These are phyloP conservation scores for Mortierella sp. DNA, from an alignment of 371 early-diverging fungal species.

Conservation along the genomic window DNA sequence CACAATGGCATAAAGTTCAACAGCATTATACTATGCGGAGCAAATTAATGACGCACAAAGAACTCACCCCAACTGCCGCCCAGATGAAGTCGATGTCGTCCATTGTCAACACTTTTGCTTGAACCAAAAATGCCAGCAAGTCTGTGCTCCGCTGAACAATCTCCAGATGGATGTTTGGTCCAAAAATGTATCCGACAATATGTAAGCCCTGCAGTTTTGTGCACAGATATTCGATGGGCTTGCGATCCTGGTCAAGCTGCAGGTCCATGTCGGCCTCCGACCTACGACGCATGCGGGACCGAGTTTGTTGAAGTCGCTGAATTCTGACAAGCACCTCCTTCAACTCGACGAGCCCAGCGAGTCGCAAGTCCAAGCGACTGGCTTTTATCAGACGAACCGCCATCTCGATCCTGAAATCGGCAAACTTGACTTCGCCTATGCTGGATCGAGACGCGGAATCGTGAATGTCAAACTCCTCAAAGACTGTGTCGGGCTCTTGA, in stretches of 20 bases:
- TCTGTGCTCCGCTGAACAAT: constrained; percentile 62
- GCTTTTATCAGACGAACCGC: constrained; percentile 60
- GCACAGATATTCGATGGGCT: constrained; percentile 55
- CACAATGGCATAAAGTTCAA: too few relatives aligned
- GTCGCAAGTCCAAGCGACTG: constrained; percentile 58
- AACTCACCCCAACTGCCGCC: constrained; percentile 58
- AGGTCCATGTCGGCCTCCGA: constrained; percentile 54
- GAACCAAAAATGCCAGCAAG: constrained; percentile 57
- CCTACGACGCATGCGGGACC: constrained; percentile 47
- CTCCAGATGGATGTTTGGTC: constrained; percentile 64
- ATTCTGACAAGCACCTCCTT: constrained; percentile 60
- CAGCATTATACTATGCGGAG: background rate
- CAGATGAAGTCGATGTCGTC: constrained; percentile 63
- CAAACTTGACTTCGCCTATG: constrained; percentile 56
- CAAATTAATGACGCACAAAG: background rate
- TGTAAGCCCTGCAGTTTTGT: constrained; percentile 47
- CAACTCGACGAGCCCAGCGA: constrained; percentile 59
- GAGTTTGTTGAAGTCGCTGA: constrained; percentile 42
- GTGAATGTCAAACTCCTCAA: constrained; percentile 37
- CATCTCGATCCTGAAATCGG: constrained; percentile 58
- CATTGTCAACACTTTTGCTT: constrained; percentile 50
- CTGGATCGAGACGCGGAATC: constrained; percentile 35
- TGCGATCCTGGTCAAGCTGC: constrained; percentile 47
- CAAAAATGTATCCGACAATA: constrained; percentile 61
- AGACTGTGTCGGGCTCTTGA: constrained; percentile 38